Evolutionary conservation across 2,329 filamentous ascomycete species (phyloP), one percentile per base, ranked within the genome.

Genomic region (Aureobasidium mangrovei): DNA sequence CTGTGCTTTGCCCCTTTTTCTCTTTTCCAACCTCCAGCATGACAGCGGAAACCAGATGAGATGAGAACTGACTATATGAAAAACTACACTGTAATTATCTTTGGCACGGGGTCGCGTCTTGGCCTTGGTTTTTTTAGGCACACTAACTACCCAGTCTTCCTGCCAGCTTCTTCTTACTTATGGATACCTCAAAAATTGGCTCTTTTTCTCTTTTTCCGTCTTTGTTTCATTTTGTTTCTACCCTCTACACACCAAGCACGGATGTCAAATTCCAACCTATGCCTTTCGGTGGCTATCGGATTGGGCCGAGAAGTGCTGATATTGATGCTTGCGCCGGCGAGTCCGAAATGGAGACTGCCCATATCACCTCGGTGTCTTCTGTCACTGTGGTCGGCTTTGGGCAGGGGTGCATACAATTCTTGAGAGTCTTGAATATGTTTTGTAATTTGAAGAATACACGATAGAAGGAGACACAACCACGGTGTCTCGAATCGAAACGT

Each of bases 221-320:
- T 33, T 31, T 58, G 8, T 29, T 28, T 18, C 7, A 18, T 8
- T 10, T 38, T 26, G 10, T n/a, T 10, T 29, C 40, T n/a, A 28
- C 18, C 29, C 12, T 26, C 7, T 8, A 26, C 40, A 7, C 32
- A 29, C 49, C 40, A 52, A 91, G 91, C 91, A 95, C 88, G 86
- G 88, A 95, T 95, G 90, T 96, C 90, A 95, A 95, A 95, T 95
- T 96, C 83, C 91, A 93, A 91, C 86, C 77, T 81, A 81, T 84
- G 83, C 84, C 71, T 73, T 68, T 62, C 73, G 84, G 70, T 95
- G 88, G 85, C 88, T 90, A 83, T 78, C 33, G 36, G 80, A 83
- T 91, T 93, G 91, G 89, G 91, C 90, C 90, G 88, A 95, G 89
- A 95, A 89, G 89, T 95, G 90, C 90, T 93, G 81, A 94, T 78